Base-by-base conservation (phyloP, 208 protist genomes). In the Leishmania amazonensis region DNA sequence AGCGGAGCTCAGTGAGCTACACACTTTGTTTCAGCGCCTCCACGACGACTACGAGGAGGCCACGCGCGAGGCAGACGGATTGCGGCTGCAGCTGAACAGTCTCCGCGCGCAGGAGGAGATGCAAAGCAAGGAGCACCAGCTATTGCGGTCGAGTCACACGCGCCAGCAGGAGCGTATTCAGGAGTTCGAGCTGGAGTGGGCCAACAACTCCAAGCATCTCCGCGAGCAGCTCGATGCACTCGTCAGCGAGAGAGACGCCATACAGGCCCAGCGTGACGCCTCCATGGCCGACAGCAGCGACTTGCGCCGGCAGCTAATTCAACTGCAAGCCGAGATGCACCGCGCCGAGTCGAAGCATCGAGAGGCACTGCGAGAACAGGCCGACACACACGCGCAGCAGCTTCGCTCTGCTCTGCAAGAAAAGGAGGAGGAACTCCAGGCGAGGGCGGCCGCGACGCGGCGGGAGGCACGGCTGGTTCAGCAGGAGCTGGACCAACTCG, bases 371-470 rank as follows among this genome's bases (percentile, higher is more conserved):
- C 77, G 62, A 5, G 72, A 78, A 62, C 77, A 83, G 71, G 78
- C 73, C 17, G 76, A 76, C 3, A 81, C 62, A 47, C 64, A 75
- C 49, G 83, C 68, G 47, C 85, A 78, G 35, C 76, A 85, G 60
- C 75, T 89, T n/a, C 85, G 81, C 21, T 35, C 60, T 24, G 78
- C 76, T n/a, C 57, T 87, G 17, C 70, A 75, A 21, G 84, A 89
- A 60, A 79, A 83, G 60, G 90, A 93, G 35, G 88, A 87, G 54
- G 81, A 84, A 68, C 76, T 91, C 31, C 83, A 90, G 67, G 51
- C 49, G 35, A 60, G 76, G 38, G 83, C 68, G 47, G 79, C 71
- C 0, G 78, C 75, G 11, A 77, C 86, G 19, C 84, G 81, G 31
- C 85, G 76, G 31, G 87, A 90, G 82, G 75, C 73, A 53, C 76